A percentile compares a stretch with the other conserved stretches of the same genome.
Conservation (phyloP, 805 yeast species). For the Myxozyma geophila region DNA sequence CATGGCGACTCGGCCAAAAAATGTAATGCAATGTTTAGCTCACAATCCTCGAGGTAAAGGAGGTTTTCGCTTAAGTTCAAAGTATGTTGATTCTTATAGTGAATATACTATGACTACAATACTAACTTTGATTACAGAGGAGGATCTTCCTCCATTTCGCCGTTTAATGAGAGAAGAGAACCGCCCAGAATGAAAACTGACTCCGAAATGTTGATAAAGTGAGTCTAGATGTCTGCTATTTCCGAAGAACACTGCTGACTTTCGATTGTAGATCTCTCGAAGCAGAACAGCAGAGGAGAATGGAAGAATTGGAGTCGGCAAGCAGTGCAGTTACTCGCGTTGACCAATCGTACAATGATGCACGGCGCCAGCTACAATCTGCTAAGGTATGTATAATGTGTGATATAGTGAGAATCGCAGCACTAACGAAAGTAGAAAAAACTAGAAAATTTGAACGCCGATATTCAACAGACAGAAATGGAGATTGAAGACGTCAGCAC, state of each 20-base stretch:
- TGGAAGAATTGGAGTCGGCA: background rate
- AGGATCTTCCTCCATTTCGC: slow-evolving; percentile 58
- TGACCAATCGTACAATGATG: background rate
- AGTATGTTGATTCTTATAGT: slow-evolving; percentile 3
- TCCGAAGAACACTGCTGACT: background rate
- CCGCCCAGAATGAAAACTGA: slow-evolving; percentile 38
- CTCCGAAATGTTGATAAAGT: slow-evolving; percentile 12
- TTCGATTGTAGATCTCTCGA: slow-evolving; percentile 1
- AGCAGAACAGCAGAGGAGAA: background rate
- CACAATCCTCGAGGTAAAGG: slow-evolving; percentile 53
- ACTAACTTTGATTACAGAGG: slow-evolving; percentile 28
- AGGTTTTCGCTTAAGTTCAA: slow-evolving; percentile 48
- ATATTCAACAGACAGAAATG: slow-evolving; percentile 11
- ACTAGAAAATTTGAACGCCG: slow-evolving; percentile 12
- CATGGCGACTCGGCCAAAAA: slow-evolving; percentile 47
- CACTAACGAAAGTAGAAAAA: slow-evolving; percentile 11
- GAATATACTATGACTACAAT: background rate
- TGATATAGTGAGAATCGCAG: background rate
- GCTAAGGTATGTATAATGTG: background rate
- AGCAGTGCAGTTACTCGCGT: background rate
- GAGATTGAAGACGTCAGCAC: slow-evolving; percentile 5
- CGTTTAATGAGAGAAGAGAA: slow-evolving; percentile 48
- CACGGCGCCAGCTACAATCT: slow-evolving; percentile 8
- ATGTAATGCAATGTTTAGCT: slow-evolving; percentile 52
- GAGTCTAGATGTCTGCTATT: background rate